phyloP scores from a whole-genome alignment of 495 filamentous ascomycete genomes.

The Ramalina intermedia region DNA sequence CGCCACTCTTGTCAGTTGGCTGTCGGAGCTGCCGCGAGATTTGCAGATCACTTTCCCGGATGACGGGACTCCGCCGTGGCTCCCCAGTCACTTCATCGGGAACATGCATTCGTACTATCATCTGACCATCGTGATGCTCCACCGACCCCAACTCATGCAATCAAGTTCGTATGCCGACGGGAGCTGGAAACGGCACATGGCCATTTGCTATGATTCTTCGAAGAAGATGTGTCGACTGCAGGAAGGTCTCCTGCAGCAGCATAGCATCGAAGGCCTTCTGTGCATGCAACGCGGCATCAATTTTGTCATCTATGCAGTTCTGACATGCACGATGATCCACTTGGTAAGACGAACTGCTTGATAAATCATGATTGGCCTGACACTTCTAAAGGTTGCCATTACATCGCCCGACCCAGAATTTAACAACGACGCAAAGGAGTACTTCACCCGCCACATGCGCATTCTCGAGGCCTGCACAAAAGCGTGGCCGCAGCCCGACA shows the following conservation, averaged over 20 bases:
- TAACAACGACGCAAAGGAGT: conserved; percentile 72
- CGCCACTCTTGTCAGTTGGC: conserved; percentile 58
- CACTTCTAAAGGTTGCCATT: conserved; percentile 59
- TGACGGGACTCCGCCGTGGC: conserved; percentile 70
- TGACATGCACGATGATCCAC: conserved; percentile 92
- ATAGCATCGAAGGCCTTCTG: conserved; percentile 65
- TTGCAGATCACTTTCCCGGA: conserved; percentile 63
- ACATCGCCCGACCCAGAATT: conserved; percentile 88
- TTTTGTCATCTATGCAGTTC: conserved; percentile 82
- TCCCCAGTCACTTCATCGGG: conserved; percentile 79
- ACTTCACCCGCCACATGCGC: conserved; percentile 90
- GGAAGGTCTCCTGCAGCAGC: conserved; percentile 65
- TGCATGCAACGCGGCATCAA: conserved; percentile 94
- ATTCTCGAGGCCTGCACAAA: conserved; percentile 75
- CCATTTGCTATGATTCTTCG: conserved; percentile 71
- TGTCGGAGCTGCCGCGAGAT: conserved; percentile 61
- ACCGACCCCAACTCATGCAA: conserved; percentile 71
- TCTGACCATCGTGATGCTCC: conserved; percentile 72
- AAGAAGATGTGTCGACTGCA: conserved; percentile 84
- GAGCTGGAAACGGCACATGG: conserved; percentile 78
- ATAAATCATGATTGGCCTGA: background rate
- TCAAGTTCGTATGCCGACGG: conserved; percentile 64
- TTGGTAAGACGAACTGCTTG: conserved; percentile 44
- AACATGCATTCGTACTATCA: conserved; percentile 92
- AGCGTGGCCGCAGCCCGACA: conserved; percentile 83